Percentiles rank a stretch among this genome's conserved stretches.
phyloP scores from a whole-genome alignment of 2,329 filamentous ascomycete species.

The Aspergillus floridensis region DNA sequence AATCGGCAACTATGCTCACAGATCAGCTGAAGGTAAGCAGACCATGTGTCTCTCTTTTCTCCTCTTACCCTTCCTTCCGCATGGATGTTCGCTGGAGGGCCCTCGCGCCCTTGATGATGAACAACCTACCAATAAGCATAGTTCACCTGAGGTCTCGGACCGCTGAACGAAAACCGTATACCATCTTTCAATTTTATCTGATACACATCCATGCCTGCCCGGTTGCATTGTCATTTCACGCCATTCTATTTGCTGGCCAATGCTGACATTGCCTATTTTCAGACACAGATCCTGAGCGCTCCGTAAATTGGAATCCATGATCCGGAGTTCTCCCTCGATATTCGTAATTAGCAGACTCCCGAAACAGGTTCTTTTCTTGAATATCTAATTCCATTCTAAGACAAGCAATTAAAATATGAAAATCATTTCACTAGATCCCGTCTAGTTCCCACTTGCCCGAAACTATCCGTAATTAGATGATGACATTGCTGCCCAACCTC shows the following conservation, averaged over 20 bases:
- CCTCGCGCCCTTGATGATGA: constrained; percentile 33
- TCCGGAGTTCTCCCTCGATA: not conserved
- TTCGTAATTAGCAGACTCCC: not conserved
- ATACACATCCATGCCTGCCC: constrained; percentile 20
- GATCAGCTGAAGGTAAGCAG: constrained; percentile 20
- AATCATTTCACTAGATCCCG: constrained; percentile 4
- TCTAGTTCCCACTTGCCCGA: constrained; percentile 11
- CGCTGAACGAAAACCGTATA: constrained; percentile 42
- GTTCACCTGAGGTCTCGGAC: constrained; percentile 44
- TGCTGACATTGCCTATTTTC: constrained; percentile 3
- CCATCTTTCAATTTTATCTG: constrained; percentile 40
- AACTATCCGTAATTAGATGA: constrained; percentile 10
- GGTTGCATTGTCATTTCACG: constrained; percentile 2
- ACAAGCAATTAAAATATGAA: constrained; percentile 6
- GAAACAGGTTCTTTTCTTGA: not conserved
- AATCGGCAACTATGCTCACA: constrained; percentile 5
- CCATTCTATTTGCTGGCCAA: not conserved
- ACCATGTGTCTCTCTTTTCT: constrained; percentile 6
- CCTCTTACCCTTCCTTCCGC: constrained; percentile 2
- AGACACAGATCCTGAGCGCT: not conserved
- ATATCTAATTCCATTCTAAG: constrained; percentile 1
- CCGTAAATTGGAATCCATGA: not conserved
- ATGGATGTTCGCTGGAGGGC: constrained; percentile 4
- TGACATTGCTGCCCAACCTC: constrained; percentile 39
- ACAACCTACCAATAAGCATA: constrained; percentile 40